Conservation (phyloP, 2,329 filamentous ascomycete species). For the Venturia aucupariae region DNA sequence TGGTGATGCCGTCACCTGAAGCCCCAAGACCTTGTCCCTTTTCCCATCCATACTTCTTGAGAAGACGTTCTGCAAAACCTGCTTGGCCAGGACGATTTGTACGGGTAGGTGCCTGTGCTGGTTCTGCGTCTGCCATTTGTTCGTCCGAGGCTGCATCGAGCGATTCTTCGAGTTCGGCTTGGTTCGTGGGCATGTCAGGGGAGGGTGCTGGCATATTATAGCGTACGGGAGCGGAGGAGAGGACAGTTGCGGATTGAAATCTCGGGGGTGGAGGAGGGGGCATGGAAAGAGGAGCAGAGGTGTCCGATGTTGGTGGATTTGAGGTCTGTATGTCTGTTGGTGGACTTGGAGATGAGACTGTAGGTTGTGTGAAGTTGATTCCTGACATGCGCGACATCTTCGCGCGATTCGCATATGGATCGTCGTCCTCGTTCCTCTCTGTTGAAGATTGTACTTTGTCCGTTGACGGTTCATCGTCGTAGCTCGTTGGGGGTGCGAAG, state of each 20-base stretch:
- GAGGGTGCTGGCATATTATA: conserved; percentile 50
- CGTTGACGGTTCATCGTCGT: conserved; percentile 24
- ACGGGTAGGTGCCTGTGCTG: conserved; percentile 35
- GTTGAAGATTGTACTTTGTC: conserved; percentile 47
- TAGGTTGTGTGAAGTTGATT: conserved; percentile 14
- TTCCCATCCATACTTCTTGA: conserved; percentile 90
- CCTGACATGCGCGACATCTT: conserved; percentile 39
- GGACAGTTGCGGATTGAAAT: conserved; percentile 45
- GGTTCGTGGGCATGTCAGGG: conserved; percentile 42
- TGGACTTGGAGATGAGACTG: conserved; percentile 6
- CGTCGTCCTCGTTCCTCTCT: conserved; percentile 48
- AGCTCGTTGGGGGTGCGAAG: conserved; percentile 42
- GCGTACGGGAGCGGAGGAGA: conserved; percentile 69
- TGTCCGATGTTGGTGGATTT: conserved; percentile 10
- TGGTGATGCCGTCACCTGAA: conserved; percentile 70
- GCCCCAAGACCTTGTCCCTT: conserved; percentile 83
- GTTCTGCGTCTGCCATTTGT: conserved; percentile 18
- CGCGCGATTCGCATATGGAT: conserved; percentile 57
- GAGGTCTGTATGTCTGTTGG: conserved; percentile 12
- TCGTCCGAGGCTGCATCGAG: conserved; percentile 30
- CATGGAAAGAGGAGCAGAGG: conserved; percentile 11
- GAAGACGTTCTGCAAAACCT: conserved; percentile 77
- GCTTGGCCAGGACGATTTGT: conserved; percentile 68
- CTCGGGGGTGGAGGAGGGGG: conserved; percentile 17
- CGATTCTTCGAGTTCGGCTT: conserved; percentile 42